A percentile compares a stretch with the other conserved stretches of the same genome.
Conservation (phyloP, 768 basidiomycete species). For the Gymnopilus dilepis region DNA sequence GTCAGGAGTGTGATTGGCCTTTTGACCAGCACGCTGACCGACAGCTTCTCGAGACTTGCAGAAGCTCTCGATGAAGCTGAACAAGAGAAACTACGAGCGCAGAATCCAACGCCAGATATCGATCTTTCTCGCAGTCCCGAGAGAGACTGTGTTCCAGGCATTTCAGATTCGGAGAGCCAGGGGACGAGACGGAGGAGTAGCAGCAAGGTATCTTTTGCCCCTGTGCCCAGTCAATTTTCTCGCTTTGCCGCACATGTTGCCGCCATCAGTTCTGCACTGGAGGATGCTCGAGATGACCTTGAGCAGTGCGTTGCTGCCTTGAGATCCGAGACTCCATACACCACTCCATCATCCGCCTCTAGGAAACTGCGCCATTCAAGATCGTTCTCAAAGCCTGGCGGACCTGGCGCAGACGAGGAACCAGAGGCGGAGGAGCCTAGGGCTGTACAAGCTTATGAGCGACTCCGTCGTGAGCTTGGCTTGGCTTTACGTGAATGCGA, state of each 20-base stretch:
- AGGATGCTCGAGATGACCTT: constrained; percentile 73
- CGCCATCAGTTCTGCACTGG: constrained; percentile 67
- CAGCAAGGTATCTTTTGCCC: constrained; percentile 62
- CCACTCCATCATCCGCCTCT: constrained; percentile 23
- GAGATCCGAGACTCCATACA: constrained; percentile 42
- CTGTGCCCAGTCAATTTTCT: constrained; percentile 69
- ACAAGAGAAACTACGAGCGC: constrained; percentile 54
- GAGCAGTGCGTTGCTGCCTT: constrained; percentile 65
- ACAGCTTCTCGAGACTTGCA: constrained; percentile 63
- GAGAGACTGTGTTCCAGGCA: constrained; percentile 14
- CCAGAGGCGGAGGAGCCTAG: constrained; percentile 42
- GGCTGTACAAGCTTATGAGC: constrained; percentile 75
- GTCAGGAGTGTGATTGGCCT: constrained; percentile 76
- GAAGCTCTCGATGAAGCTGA: constrained; percentile 70
- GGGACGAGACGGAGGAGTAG: constrained; percentile 15
- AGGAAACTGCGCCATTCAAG: constrained; percentile 21
- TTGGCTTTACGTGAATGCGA: constrained; percentile 83
- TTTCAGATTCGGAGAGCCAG: constrained; percentile 16
- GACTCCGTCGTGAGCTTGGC: constrained; percentile 77
- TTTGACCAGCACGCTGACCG: constrained; percentile 68
- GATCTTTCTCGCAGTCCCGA: constrained; percentile 7
- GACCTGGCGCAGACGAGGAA: constrained; percentile 13
- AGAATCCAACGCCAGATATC: constrained; percentile 47
- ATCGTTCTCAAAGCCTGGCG: constrained; percentile 20
- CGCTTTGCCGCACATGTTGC: constrained; percentile 79